Percentiles rank a stretch among this genome's conserved stretches.
These are phyloP conservation scores for Dipteronia sinensis DNA, from an alignment of 345 rosid species.

Conservation along the genomic window DNA sequence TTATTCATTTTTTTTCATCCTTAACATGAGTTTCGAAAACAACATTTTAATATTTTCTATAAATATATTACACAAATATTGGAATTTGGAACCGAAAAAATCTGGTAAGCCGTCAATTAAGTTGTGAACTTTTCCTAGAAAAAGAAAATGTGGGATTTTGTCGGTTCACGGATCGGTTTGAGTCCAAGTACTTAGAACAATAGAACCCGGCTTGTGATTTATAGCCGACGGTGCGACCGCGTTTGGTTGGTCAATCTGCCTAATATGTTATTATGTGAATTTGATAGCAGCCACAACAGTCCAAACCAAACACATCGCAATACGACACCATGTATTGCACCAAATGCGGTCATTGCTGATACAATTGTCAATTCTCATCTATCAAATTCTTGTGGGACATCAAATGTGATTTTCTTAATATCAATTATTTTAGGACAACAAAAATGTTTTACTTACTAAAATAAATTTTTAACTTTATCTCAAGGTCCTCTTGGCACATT, in stretches of 20 bases:
- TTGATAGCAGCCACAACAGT: background rate
- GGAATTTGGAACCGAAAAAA: background rate
- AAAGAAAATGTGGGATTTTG: background rate
- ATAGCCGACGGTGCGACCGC: conserved; percentile 17
- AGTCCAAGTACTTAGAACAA: background rate
- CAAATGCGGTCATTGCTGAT: background rate
- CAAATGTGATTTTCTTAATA: background rate
- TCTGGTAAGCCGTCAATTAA: conserved; percentile 13
- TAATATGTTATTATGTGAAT: no score
- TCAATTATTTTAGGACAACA: no score
- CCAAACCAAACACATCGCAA: background rate
- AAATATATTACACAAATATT: no score
- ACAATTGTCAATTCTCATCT: background rate
- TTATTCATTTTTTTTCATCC: no score
- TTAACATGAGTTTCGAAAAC: no score
- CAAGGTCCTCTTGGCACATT: no score
- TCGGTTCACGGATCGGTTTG: conserved; percentile 11
- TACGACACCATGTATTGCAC: background rate
- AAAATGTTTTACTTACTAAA: no score
- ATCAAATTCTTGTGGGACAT: background rate
- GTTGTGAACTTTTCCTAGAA: background rate
- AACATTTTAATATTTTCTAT: no score
- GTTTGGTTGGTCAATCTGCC: conserved; percentile 12
- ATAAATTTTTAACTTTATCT: no score
- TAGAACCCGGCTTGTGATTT: background rate